A percentile compares a stretch with the other conserved stretches of the same genome.
Conservation (phyloP, 108 stramenopile genomes). For the Stephanodiscus triporus region DNA sequence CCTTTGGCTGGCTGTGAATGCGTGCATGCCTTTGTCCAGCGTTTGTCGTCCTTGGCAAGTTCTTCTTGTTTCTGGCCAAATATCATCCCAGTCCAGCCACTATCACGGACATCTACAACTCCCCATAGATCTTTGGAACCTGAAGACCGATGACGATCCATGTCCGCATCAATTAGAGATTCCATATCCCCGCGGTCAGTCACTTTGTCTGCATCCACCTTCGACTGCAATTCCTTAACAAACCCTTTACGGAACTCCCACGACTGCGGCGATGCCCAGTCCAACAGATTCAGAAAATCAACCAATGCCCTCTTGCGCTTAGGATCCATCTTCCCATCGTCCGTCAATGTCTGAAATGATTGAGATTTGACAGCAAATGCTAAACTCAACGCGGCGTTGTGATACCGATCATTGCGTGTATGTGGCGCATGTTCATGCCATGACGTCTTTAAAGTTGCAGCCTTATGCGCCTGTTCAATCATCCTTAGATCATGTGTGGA, state of each 20-base stretch:
- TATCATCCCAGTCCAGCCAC: constrained; percentile 13
- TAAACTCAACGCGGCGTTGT: constrained; percentile 46
- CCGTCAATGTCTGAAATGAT: constrained; percentile 24
- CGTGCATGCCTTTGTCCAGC: constrained; percentile 49
- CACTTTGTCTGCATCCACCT: constrained; percentile 17
- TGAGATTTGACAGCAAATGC: constrained; percentile 44
- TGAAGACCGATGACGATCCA: constrained; percentile 22
- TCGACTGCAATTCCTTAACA: constrained; percentile 29
- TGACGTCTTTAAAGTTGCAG: constrained; percentile 22
- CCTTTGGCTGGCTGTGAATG: constrained; percentile 41
- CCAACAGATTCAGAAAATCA: constrained; percentile 39
- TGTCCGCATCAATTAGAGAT: constrained; percentile 21
- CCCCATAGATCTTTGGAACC: constrained; percentile 27
- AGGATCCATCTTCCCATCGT: constrained; percentile 29
- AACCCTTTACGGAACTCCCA: constrained; percentile 29
- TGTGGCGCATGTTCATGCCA: constrained; percentile 27
- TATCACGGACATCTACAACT: constrained; percentile 12
- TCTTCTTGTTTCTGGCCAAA: constrained; percentile 7
- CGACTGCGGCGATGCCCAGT: constrained; percentile 42
- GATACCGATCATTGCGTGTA: constrained; percentile 41
- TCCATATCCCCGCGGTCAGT: constrained; percentile 14
- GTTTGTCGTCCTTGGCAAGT: constrained; percentile 36
- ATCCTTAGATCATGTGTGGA: not conserved
- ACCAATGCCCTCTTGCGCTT: constrained; percentile 22
- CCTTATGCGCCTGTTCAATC: constrained; percentile 12